These are phyloP conservation scores for Entomortierella lignicola DNA, from an alignment of 192 early-diverging fungal species.

Conservation along the genomic window DNA sequence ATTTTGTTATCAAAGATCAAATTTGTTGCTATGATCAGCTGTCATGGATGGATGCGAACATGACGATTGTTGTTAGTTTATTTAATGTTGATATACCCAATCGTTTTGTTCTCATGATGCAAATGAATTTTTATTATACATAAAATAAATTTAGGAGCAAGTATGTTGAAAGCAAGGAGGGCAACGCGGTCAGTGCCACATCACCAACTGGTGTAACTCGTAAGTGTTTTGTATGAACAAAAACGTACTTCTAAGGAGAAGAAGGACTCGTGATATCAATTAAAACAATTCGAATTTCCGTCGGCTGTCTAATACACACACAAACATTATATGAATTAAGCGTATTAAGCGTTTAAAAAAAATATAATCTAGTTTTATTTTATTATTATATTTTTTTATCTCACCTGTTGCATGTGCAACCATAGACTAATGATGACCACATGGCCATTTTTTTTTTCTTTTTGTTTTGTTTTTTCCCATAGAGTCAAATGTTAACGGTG, in stretches of 20 bases:
- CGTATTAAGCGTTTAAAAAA: no score
- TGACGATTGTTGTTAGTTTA: neutral
- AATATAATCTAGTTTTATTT: no score
- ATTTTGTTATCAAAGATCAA: no score
- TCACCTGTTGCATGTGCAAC: neutral
- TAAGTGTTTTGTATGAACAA: constrained; percentile 30
- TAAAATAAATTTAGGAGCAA: constrained; percentile 45
- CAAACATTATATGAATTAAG: neutral
- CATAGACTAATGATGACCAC: constrained; percentile 12
- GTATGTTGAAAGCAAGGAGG: constrained; percentile 45
- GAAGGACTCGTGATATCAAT: constrained; percentile 9
- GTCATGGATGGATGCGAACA: neutral
- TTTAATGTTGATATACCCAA: neutral
- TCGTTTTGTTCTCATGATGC: constrained; percentile 36
- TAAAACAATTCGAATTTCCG: neutral
- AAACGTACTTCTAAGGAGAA: neutral
- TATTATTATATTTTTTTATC: no score
- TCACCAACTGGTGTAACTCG: constrained; percentile 41
- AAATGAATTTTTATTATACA: neutral
- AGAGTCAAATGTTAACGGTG: constrained; percentile 3
- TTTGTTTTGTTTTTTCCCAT: neutral
- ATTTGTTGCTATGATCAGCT: constrained; percentile 20
- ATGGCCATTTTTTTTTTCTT: neutral
- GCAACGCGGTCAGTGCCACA: constrained; percentile 24
- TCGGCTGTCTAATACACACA: neutral